phyloP scores from a whole-genome alignment of 1,139 yeast species.

The Kodamaea sp. region DNA sequence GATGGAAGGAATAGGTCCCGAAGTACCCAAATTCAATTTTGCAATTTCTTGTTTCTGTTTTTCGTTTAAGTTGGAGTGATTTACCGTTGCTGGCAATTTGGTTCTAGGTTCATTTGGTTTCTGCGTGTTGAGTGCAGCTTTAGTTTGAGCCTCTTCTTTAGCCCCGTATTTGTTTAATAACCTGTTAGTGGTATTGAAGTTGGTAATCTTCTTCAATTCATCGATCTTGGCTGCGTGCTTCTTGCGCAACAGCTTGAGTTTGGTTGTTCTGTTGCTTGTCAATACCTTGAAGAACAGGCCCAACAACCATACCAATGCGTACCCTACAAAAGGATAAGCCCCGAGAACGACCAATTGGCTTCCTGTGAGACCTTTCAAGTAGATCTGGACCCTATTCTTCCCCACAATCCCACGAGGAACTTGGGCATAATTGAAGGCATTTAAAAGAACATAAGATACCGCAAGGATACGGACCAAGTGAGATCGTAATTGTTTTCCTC shows the following conservation, averaged over 20 bases:
- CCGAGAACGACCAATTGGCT: conserved; percentile 17
- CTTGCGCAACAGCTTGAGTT: conserved; percentile 35
- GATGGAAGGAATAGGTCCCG: conserved; percentile 1
- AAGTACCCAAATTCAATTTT: conserved; percentile 5
- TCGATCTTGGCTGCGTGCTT: conserved; percentile 65
- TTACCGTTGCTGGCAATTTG: neutral
- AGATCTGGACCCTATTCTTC: conserved; percentile 23
- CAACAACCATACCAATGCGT: conserved; percentile 22
- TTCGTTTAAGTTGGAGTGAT: conserved; percentile 1
- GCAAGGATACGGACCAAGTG: conserved; percentile 28
- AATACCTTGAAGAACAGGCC: conserved; percentile 26
- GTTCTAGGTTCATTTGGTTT: neutral
- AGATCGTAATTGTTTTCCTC: conserved; percentile 20
- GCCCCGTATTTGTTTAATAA: conserved; percentile 65
- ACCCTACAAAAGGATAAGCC: conserved; percentile 30
- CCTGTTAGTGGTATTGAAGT: conserved; percentile 74
- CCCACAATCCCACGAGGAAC: conserved; percentile 21
- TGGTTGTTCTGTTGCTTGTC: conserved; percentile 21
- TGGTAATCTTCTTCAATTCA: conserved; percentile 76
- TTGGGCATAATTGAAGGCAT: conserved; percentile 27
- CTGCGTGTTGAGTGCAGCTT: neutral
- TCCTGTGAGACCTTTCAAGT: conserved; percentile 25
- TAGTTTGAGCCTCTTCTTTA: conserved; percentile 26
- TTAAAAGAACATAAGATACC: conserved; percentile 32
- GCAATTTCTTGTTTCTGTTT: conserved; percentile 7